Evolutionary conservation across 78 protist species (phyloP).

Genomic region (slime mould (Dictyostelium discoideum)): DNA sequence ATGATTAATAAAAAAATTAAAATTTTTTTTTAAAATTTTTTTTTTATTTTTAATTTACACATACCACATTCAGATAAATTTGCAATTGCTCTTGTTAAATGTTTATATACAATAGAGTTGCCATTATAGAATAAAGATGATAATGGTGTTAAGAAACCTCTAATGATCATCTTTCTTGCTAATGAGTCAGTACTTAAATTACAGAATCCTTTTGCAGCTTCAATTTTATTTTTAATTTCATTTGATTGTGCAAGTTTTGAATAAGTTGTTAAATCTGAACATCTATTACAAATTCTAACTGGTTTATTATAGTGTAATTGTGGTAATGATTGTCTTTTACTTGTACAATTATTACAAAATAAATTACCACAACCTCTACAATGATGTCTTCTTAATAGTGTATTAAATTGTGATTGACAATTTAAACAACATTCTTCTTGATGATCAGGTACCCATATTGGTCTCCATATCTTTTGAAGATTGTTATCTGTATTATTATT

Average conservation of each 20-base stretch:
- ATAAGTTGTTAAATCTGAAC: slow-evolving; percentile 18
- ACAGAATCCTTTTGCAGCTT: slow-evolving; percentile 56
- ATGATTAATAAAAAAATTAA: not conserved
- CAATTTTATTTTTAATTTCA: not conserved
- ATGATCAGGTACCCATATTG: slow-evolving; percentile 66
- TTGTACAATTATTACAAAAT: slow-evolving; percentile 63
- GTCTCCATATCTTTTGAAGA: slow-evolving; percentile 50
- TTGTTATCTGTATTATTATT: not conserved
- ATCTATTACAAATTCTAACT: slow-evolving; percentile 72
- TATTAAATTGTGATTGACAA: slow-evolving; percentile 47
- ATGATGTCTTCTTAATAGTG: slow-evolving; percentile 54
- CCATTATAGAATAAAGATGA: not conserved
- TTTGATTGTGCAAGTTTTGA: slow-evolving; percentile 12
- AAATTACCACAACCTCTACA: slow-evolving; percentile 73
- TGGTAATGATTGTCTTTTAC: slow-evolving; percentile 60
- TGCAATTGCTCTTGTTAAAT: slow-evolving; percentile 37
- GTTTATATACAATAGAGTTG: slow-evolving; percentile 8
- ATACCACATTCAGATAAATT: slow-evolving; percentile 50
- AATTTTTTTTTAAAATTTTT: not conserved
- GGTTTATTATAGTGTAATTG: slow-evolving; percentile 67
- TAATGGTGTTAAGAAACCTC: not conserved
- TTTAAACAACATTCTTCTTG: slow-evolving; percentile 33
- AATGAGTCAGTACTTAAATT: not conserved
- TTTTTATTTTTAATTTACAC: not conserved
- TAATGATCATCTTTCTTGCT: slow-evolving; percentile 38